Conservation (phyloP, 192 early-diverging fungal species). For the Coemansia sp. region DNA sequence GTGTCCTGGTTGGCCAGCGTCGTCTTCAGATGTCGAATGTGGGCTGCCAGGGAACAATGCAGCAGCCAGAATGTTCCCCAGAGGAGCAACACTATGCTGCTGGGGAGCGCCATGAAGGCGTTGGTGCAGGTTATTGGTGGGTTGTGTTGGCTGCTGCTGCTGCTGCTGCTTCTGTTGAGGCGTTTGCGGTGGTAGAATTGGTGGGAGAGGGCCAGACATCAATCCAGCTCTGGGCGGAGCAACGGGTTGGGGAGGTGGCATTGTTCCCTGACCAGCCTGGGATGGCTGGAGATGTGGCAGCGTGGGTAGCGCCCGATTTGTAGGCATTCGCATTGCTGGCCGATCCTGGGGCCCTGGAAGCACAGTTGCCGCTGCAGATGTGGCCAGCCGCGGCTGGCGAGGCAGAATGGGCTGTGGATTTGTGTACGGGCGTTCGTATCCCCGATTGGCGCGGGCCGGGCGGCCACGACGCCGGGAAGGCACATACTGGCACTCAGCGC, state of each 20-base stretch:
- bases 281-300: slow-evolving; percentile 47
- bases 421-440: slow-evolving; percentile 48
- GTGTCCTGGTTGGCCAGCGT: slow-evolving; percentile 37
- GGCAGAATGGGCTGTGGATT: slow-evolving; percentile 53
- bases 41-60: slow-evolving; percentile 53
- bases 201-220: slow-evolving; percentile 25
- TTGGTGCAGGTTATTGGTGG: slow-evolving; percentile 9
- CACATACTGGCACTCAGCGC: slow-evolving; percentile 49
- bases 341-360: slow-evolving; percentile 15
- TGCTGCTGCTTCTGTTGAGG: slow-evolving; percentile 9
- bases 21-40: slow-evolving; percentile 39
- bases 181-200: slow-evolving; percentile 21
- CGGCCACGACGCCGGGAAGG: slow-evolving; percentile 50
- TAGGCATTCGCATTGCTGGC: slow-evolving; percentile 8
- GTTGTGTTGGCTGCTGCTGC: slow-evolving; percentile 16
- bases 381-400: slow-evolving; percentile 26
- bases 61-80: slow-evolving; percentile 41
- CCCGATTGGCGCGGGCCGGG: slow-evolving; percentile 46
- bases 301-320: slow-evolving; percentile 36
- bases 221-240: slow-evolving; percentile 11
- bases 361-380: slow-evolving; percentile 7
- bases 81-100: slow-evolving; percentile 36
- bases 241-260: slow-evolving; percentile 46
- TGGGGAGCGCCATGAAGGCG: slow-evolving; percentile 11
- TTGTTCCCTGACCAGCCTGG: slow-evolving; percentile 40